These are phyloP conservation scores for Chlorella sorokiniana DNA, from an alignment of 139 green algal species.

Conservation along the genomic window DNA sequence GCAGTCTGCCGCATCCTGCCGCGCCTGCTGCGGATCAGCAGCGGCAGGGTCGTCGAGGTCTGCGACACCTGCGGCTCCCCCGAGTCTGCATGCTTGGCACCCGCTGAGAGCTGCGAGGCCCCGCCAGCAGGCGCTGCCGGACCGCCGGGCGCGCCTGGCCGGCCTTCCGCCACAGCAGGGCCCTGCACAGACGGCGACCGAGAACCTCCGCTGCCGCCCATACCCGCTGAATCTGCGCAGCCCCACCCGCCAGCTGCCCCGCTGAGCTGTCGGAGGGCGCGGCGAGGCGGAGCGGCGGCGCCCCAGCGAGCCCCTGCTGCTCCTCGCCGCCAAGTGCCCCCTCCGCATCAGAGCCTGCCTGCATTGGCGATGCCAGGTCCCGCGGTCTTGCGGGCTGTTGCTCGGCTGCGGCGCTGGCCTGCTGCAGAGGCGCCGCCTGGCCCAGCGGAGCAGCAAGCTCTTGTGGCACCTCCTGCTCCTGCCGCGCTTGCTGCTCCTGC, in stretches of 20 bases:
- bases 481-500: background rate
- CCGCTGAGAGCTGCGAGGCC: too few species aligned
- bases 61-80: too few species aligned
- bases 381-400: background rate
- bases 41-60: too few species aligned
- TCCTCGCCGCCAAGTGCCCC: background rate
- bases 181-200: background rate
- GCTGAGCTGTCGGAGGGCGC: background rate
- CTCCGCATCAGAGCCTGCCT: constrained; percentile 1
- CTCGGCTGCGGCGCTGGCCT: background rate
- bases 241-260: background rate
- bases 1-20: too few species aligned
- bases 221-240: background rate
- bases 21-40: too few species aligned
- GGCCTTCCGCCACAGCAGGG: too few species aligned
- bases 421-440: background rate
- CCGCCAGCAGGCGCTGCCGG: too few species aligned
- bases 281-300: too few species aligned
- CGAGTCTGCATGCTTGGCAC: too few species aligned
- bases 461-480: background rate
- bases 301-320: background rate
- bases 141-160: too few species aligned
- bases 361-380: too few species aligned
- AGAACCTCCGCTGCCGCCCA: background rate
- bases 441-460: background rate